Conservation (phyloP, 345 rosid genomes). For the Cardamine occulta region DNA sequence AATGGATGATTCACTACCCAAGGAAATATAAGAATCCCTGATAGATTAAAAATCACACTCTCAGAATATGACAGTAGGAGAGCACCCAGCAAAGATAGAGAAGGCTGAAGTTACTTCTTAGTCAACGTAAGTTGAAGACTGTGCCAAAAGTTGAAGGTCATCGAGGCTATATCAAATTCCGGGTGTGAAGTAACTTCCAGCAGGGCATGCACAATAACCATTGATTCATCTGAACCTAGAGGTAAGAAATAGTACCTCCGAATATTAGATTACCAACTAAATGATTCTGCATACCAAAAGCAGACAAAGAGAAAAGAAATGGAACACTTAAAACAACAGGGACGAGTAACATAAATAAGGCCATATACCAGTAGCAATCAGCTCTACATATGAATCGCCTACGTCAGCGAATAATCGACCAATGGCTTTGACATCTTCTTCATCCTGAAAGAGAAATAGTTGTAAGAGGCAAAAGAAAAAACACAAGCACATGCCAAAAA, state of each 20-base stretch:
- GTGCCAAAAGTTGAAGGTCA: constrained; percentile 99
- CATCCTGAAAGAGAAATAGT: constrained; percentile 66
- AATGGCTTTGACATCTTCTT: constrained; percentile 97
- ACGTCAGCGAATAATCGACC: constrained; percentile 96
- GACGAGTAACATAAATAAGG: constrained; percentile 22
- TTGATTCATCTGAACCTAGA: constrained; percentile 87
- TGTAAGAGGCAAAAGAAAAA: constrained; percentile 28
- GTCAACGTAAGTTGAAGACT: constrained; percentile 89
- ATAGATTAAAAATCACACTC: constrained; percentile 39
- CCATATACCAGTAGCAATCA: constrained; percentile 83
- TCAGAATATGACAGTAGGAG: constrained; percentile 35
- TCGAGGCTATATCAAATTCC: constrained; percentile 95
- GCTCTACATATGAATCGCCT: constrained; percentile 97
- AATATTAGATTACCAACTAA: constrained; percentile 26
- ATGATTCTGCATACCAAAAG: constrained; percentile 25
- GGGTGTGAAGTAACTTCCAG: constrained; percentile 93
- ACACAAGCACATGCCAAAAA: constrained; percentile 23
- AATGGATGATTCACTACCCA: constrained; percentile 68
- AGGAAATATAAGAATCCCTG: constrained; percentile 78
- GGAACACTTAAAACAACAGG: constrained; percentile 24
- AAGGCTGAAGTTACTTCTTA: constrained; percentile 59
- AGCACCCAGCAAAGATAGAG: constrained; percentile 23
- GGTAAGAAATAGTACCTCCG: constrained; percentile 26
- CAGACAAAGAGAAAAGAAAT: constrained; percentile 33
- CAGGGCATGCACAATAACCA: constrained; percentile 83